Evolutionary conservation across 306 rosid genomes (phyloP), one percentile per base, ranked within the genome.

Genomic region (Casuarina glauca): DNA sequence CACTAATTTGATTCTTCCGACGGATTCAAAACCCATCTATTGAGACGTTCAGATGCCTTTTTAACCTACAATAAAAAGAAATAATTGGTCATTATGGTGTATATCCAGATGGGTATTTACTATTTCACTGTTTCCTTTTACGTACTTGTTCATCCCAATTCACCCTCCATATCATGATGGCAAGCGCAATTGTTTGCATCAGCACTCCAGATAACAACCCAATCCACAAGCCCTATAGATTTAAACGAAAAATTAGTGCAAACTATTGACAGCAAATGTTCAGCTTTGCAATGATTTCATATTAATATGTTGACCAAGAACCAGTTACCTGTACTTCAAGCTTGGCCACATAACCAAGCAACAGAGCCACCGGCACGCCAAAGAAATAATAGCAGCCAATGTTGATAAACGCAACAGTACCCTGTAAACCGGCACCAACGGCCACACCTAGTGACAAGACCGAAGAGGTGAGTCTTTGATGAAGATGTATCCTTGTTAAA

Each of bases 161-260:
- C 12, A 74, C 32, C 57, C 50, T 78, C 70, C 70, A 78, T 17
- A 72, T 57, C 12, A 78, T 55, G 35, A 54, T 13, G 12, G 32
- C 2, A 70, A 78, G 81, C 26, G 57, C 69, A 45, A 44, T 11
- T 26, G 81, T 53, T 36, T 70, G 81, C 53, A 61, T n/a, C 35
- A 78, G 12, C 58, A 70, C 81, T 45, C 81, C 81, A 57, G 69
- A 57, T 19, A 78, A 70, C 81, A 78, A 54, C 20, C 81, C 81
- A 5, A 78, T 58, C 81, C 81, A 78, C 36, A 70, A 36, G 42
- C 81, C 81, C 81, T 78, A 19, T 9, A 69, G 26, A 52, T 5
- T 62, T 36, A 4, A 41, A 41, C n/a, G 3, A 38, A 41, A 66
- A 17, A n/a, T 38, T 17, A n/a, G 17, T 4, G 15, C 17, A 41